These are phyloP conservation scores for Benincasa hispida DNA, from an alignment of 306 rosid genomes.

Conservation along the genomic window DNA sequence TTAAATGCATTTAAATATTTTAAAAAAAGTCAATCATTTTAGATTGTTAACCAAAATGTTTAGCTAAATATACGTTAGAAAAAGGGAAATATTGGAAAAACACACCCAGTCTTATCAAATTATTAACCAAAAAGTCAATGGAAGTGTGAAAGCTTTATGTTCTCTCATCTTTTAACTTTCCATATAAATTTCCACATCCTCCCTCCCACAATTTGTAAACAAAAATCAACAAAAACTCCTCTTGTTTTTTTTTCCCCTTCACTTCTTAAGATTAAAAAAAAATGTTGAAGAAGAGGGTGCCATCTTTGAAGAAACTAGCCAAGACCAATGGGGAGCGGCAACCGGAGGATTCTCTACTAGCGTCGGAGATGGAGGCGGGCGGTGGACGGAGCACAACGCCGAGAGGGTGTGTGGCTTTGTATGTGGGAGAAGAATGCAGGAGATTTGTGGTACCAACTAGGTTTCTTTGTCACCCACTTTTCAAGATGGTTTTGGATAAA, in stretches of 20 bases:
- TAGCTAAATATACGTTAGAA: background rate
- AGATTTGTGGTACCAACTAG: slow-evolving; percentile 64
- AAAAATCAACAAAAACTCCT: background rate
- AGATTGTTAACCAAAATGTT: background rate
- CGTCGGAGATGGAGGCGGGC: background rate
- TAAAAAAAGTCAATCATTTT: background rate
- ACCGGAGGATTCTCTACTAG: slow-evolving; percentile 29
- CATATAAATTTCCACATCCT: background rate
- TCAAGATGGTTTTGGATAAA: slow-evolving; percentile 78
- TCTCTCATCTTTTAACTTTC: background rate
- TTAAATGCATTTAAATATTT: background rate
- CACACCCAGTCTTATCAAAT: background rate
- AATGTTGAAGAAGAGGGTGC: slow-evolving; percentile 57
- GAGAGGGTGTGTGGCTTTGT: slow-evolving; percentile 60
- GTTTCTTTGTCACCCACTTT: slow-evolving; percentile 73
- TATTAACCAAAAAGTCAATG: background rate
- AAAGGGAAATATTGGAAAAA: background rate
- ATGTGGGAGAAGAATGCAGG: slow-evolving; percentile 61
- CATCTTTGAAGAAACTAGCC: slow-evolving; percentile 49
- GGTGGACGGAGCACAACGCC: slow-evolving; percentile 28
- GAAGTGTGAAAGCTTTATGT: background rate
- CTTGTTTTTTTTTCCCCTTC: background rate
- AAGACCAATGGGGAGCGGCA: slow-evolving; percentile 21
- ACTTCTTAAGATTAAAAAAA: slow-evolving; percentile 3
- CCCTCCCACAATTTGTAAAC: background rate